Evolutionary conservation across 768 basidiomycete genomes (phyloP), one percentile per base, ranked within the genome.

Genomic region (Trametes cubensis): DNA sequence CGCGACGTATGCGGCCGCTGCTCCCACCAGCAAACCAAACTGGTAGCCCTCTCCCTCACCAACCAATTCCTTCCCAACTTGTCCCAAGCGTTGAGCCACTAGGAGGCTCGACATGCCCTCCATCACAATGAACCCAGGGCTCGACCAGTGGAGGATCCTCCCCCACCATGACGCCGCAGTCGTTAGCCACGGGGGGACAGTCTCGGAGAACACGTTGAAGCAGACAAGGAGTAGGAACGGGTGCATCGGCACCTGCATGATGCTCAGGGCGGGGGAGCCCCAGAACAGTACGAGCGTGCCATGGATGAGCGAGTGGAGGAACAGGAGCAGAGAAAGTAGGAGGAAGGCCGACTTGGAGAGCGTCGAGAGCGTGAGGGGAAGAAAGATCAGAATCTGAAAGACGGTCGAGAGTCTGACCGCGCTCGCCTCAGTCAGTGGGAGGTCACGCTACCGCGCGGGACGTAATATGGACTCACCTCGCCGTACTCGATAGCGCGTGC

Each of bases 191-290:
- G 88, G 85, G 62, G 83, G 80, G 23, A 83, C 81, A 25, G 85
- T 77, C 21, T 86, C 80, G 2, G 90, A 84, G 74, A 92, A 93
- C 40, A 86, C 81, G 72, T 94, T 94, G 82, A 94, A 94, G 72
- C 85, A 90, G 60, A 94, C 84, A 51, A 94, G 86, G 45, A 94
- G 85, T 38, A 94, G 81, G 75, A 94, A 91, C 0, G 92, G 87
- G 72, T 94, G 92, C 79, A 92, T 86, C 10, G 92, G 92, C 34
- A 94, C 83, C 76, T 94, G 92, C 58, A 93, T 79, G 61, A 94
- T 80, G 15, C 90, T 86, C 53, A 94, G 80, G 15, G 84, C 82
- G 48, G 84, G 78, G 14, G 89, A 90, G 58, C 85, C 84, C 84
- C 85, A 90, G 60, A 91, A 66, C 44, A 90, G 80, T 61, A 85